Evolutionary conservation across 306 rosid genomes (phyloP).

Genomic region (Arachis stenosperma): DNA sequence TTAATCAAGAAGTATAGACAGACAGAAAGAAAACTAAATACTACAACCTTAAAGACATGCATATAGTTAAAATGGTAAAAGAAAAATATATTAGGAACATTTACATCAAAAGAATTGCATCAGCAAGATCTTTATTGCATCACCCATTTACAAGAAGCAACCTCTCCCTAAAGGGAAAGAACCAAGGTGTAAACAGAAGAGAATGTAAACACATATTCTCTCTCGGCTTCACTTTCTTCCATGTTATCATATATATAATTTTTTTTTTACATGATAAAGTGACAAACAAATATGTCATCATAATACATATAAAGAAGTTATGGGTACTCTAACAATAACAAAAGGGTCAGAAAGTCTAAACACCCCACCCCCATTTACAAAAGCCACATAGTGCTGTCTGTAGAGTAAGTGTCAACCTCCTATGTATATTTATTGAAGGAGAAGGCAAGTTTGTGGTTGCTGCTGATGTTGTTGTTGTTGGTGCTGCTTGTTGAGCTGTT

Average conservation of each 20-base stretch:
- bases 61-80: neutral
- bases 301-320: slow-evolving; percentile 31
- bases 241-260: neutral
- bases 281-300: slow-evolving; percentile 39
- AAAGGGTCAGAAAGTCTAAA: slow-evolving; percentile 37
- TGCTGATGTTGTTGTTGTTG: slow-evolving; percentile 28
- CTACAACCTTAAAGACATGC: no score
- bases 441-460: slow-evolving; percentile 57
- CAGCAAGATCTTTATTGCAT: slow-evolving; percentile 44
- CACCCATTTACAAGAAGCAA: slow-evolving; percentile 46
- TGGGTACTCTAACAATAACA: neutral
- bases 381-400: slow-evolving; percentile 12
- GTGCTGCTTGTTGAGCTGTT: slow-evolving; percentile 49
- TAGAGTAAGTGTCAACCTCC: neutral
- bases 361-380: slow-evolving; percentile 35
- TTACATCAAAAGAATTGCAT: slow-evolving; percentile 26
- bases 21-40: no score
- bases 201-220: slow-evolving; percentile 38
- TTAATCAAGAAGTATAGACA: neutral
- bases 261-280: slow-evolving; percentile 38
- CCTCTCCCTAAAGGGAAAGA: slow-evolving; percentile 34
- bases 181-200: slow-evolving; percentile 29
- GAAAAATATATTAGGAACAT: neutral
- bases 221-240: slow-evolving; percentile 34
- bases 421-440: slow-evolving; percentile 33